Base-by-base conservation (phyloP, 2,329 filamentous ascomycete species). In the Alternaria brassicae region DNA sequence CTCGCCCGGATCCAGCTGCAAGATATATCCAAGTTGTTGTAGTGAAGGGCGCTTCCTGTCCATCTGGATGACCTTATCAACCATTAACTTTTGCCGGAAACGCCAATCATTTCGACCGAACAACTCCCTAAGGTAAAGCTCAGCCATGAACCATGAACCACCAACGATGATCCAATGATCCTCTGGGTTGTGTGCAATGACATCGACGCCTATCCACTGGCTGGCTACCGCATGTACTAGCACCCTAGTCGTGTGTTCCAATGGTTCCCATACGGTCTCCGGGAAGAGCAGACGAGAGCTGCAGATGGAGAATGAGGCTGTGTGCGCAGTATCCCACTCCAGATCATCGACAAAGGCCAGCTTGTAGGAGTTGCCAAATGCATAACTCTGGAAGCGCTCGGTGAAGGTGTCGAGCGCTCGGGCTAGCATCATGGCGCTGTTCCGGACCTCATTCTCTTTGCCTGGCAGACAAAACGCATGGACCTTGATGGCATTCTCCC, bases 91-190 rank as follows among this genome's bases (percentile, higher is more conserved):
- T 78, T 97, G 90, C 36, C 92, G 89, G 75, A 93, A 98, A 10
- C 93, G 86, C 75, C 97, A 95, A 70, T 97, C 92, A 74, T 99
- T 99, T 74, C 96, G 96, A 7, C 95, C 95, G 72, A 92, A 96
- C 3, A 99, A 83, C 66, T 88, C 89, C 75, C 89, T 92, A 86
- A 98, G 91, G 78, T 96, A 97, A 4, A 92, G 85, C 69, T 97
- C 94, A 1, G 94, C 93, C 85, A 99, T 96, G 81, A 92, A 99
- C 81, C 94, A 93, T 0, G 94, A 91, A 45, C 96, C 90, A 13
- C 94, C 96, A 53, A 95, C 86, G 12, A 94, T 89, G 19, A 96
- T 88, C 95, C 95, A 99, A 53, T 89, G 87, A 76, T 99, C 95
- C 51, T 85, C 84, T 17, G 89, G 87, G 39, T 90, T 88, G 72